Base-by-base conservation (phyloP, 257 asterid genomes). In the Schizonepeta tenuifolia region DNA sequence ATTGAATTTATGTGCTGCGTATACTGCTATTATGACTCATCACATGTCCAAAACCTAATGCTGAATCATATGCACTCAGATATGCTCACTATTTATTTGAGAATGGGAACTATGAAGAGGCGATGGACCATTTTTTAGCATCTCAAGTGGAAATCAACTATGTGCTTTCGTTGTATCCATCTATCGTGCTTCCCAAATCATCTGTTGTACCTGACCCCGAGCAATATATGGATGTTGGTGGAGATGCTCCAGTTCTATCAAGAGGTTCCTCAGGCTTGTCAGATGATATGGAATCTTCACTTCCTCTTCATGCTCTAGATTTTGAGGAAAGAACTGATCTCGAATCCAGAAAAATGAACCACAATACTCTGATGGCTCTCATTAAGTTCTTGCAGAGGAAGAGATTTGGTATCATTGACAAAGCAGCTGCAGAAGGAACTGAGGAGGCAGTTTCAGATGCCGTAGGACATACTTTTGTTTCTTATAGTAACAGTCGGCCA, bases 371-470 rank as follows among this genome's bases (percentile, higher is more conserved):
- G 77, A 92, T 95, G 97, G 99, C 96, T 80, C 97, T 95, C 63
- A 90, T 92, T 65, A 92, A 90, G 89, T 92, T 86, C 87, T 82
- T 95, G 86, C 98, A 92, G 87, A 87, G 85, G 79, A 92, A 85
- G 86, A 85, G 99, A 83, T 85, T 77, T 51, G 71, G 83, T 72
- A 81, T 92, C 41, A 80, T 95, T 71, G 99, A 95, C 68, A 95
- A 88, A 83, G 99, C 99, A 73, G 87, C 99, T 20, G 90, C 97
- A 12, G 99, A 95, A 85, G 96, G 97, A 80, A 92, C 99, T 64
- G 99, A 92, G 79, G 99, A 95, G 85, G 96, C 86, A 64, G 99
- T 95, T 83, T 95, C 96, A 76, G 96, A 92, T 87, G 98, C 91
- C 41, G 96, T 94, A 22, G 96, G 97, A 74, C 86, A 85, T 78